Evolutionary conservation across 768 basidiomycete genomes (phyloP).

Genomic region (Arthromyces matolae): DNA sequence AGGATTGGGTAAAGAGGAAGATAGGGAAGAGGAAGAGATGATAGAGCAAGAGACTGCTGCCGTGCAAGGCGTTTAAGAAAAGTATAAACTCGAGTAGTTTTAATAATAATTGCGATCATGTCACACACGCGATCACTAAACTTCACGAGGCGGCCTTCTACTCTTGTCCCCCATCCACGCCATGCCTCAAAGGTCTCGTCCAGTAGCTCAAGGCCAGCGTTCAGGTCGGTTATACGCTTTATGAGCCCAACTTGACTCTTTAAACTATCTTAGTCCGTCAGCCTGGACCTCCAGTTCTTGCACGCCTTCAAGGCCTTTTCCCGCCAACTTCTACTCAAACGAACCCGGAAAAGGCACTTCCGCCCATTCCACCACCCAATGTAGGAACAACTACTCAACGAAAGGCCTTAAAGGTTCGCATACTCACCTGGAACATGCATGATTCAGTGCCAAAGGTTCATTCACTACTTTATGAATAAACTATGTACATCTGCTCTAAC

Average conservation of each 20-base stretch:
- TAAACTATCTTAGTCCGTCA: background rate
- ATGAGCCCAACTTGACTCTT: no score
- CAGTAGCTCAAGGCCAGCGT: background rate
- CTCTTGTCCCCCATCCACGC: no score
- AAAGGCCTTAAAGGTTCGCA: slow-evolving; percentile 53
- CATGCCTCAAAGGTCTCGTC: background rate
- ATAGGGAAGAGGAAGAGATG: no score
- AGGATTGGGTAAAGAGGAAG: slow-evolving; percentile 27
- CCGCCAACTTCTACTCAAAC: slow-evolving; percentile 8
- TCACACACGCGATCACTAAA: no score
- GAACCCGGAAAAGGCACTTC: slow-evolving; percentile 11
- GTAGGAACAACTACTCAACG: background rate
- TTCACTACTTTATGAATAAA: background rate
- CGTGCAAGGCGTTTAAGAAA: no score
- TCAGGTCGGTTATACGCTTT: slow-evolving; percentile 3
- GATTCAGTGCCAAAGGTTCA: slow-evolving; percentile 72
- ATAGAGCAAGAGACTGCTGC: no score
- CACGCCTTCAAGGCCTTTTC: slow-evolving; percentile 18
- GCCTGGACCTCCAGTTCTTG: slow-evolving; percentile 11
- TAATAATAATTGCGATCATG: no score
- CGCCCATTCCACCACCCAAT: slow-evolving; percentile 3
- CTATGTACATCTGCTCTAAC: slow-evolving; percentile 7
- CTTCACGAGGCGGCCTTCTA: no score
- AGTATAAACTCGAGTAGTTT: no score
- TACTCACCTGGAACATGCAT: slow-evolving; percentile 86